Evolutionary conservation across 1,284 basidiomycete genomes (phyloP).

Genomic region (Mycena citricolor): DNA sequence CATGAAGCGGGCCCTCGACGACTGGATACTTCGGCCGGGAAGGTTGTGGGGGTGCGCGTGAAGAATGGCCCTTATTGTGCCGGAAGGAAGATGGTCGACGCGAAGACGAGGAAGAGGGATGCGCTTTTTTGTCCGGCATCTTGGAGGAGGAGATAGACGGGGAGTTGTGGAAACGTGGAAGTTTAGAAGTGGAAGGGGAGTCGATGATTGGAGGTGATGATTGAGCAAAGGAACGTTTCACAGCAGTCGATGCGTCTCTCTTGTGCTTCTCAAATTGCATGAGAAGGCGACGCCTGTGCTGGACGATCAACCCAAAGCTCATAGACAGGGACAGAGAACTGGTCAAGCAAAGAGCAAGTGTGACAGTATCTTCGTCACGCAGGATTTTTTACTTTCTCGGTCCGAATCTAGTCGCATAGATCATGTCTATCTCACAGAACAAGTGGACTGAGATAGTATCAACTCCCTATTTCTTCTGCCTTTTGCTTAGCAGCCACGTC

Average conservation of each 20-base stretch:
- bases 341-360: neutral
- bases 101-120: constrained; percentile 17
- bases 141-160: constrained; percentile 28
- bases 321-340: constrained; percentile 31
- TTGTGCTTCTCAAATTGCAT: constrained; percentile 49
- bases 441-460: neutral
- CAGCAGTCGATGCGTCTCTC: constrained; percentile 29
- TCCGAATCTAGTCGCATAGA: neutral
- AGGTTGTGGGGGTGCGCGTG: too few species aligned
- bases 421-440: neutral
- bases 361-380: neutral
- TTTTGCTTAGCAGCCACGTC: constrained; percentile 63
- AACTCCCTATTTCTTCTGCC: constrained; percentile 32
- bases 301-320: constrained; percentile 48
- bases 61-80: too few species aligned
- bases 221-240: constrained; percentile 41
- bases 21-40: constrained; percentile 1
- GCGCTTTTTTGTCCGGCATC: too few species aligned
- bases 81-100: constrained; percentile 19
- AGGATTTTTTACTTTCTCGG: neutral
- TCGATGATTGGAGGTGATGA: constrained; percentile 13
- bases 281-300: constrained; percentile 52
- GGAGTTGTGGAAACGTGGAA: constrained; percentile 28
- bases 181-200: constrained; percentile 25
- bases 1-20: constrained; percentile 9